A percentile compares a stretch with the other conserved stretches of the same genome.
These are phyloP conservation scores for Cyberlindnera misumaiensis DNA, from an alignment of 805 yeast genomes.

Conservation along the genomic window DNA sequence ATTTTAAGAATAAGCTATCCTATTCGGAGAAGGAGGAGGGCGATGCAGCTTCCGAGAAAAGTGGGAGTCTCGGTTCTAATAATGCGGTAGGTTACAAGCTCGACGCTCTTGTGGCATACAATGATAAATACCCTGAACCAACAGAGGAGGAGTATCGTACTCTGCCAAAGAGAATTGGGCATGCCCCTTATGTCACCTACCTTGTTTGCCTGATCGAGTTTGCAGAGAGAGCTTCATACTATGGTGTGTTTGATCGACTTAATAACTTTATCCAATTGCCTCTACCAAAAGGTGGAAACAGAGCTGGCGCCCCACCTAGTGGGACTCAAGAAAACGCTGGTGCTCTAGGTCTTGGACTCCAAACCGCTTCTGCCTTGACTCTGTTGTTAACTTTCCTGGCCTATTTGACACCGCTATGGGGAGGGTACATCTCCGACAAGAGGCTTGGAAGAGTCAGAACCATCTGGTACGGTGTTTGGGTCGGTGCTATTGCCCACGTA, in stretches of 20 bases:
- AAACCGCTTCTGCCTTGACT: conserved; percentile 64
- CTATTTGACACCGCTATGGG: conserved; percentile 71
- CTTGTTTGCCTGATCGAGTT: conserved; percentile 63
- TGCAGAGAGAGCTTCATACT: conserved; percentile 76
- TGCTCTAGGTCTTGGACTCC: conserved; percentile 52
- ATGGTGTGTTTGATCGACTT: conserved; percentile 71
- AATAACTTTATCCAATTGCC: conserved; percentile 69
- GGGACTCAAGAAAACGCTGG: conserved; percentile 32
- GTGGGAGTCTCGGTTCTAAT: background rate
- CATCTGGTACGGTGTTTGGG: conserved; percentile 49
- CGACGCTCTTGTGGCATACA: conserved; percentile 10
- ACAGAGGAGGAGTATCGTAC: conserved; percentile 38
- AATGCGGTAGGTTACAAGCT: conserved; percentile 1
- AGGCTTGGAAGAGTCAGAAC: conserved; percentile 68
- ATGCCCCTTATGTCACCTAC: conserved; percentile 42
- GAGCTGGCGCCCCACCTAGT: conserved; percentile 21
- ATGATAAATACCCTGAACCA: conserved; percentile 25
- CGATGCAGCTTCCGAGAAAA: too few species aligned
- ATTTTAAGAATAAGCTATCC: too few species aligned
- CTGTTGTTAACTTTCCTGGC: conserved; percentile 80
- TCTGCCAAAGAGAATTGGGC: conserved; percentile 35
- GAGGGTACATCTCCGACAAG: conserved; percentile 72
- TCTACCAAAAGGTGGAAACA: conserved; percentile 34
- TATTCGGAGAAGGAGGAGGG: too few species aligned
- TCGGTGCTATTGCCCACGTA: conserved; percentile 57